phyloP scores from a whole-genome alignment of 805 yeast species.

The Candida lessepsii region DNA sequence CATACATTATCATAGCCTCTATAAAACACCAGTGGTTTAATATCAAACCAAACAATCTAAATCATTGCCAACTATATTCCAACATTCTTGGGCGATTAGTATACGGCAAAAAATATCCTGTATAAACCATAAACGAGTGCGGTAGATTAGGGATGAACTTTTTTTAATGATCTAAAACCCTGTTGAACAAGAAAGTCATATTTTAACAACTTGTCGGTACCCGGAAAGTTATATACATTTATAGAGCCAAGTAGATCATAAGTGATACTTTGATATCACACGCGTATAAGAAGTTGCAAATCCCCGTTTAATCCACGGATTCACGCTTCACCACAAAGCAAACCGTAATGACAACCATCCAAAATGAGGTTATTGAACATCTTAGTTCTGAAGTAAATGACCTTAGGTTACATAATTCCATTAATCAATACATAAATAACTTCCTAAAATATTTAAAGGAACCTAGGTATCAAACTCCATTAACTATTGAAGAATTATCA shows the following conservation, averaged over 20 bases:
- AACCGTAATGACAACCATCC: neutral
- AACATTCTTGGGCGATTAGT: too few species aligned
- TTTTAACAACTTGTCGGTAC: too few species aligned
- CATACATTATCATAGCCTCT: too few species aligned
- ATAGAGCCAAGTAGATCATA: too few species aligned
- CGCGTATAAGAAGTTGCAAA: too few species aligned
- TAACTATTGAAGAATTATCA: slow-evolving; percentile 35
- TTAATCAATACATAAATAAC: slow-evolving; percentile 8
- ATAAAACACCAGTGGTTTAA: too few species aligned
- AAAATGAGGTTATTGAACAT: neutral
- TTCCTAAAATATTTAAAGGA: slow-evolving; percentile 36
- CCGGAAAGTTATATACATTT: too few species aligned
- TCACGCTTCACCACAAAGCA: neutral
- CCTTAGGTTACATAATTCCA: slow-evolving; percentile 5
- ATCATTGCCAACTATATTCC: too few species aligned
- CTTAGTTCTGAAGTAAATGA: neutral
- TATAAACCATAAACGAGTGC: neutral
- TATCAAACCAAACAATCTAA: neutral
- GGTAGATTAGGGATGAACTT: slow-evolving; percentile 6
- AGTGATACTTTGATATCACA: too few species aligned
- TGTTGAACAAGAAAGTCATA: neutral
- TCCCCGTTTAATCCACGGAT: too few species aligned
- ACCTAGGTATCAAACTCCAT: slow-evolving; percentile 43
- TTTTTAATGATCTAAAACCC: slow-evolving; percentile 2
- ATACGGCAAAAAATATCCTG: neutral